Conservation (phyloP, 305 asterid genomes). For the Rubia occidens region DNA sequence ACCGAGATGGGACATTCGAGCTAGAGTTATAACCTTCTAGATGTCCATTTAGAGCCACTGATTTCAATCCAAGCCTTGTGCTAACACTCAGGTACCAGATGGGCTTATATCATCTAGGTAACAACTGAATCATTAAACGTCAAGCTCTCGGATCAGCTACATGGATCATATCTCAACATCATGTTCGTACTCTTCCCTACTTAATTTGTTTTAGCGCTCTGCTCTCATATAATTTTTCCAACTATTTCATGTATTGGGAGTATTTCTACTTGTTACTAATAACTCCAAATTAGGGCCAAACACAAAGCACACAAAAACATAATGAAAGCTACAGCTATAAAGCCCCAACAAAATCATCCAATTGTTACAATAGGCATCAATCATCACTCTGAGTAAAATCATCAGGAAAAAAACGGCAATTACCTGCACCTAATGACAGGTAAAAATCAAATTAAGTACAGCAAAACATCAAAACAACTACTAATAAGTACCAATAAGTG, state of each 20-base stretch:
- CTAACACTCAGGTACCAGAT: not conserved
- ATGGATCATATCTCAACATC: too few relatives aligned
- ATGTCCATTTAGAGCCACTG: not conserved
- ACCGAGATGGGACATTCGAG: not conserved
- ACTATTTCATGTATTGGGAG: not conserved
- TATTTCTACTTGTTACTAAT: not conserved
- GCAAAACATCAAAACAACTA: not conserved
- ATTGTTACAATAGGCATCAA: too few relatives aligned
- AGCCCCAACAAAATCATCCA: not conserved
- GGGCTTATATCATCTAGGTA: not conserved
- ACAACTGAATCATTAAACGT: not conserved
- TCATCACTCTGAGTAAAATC: too few relatives aligned
- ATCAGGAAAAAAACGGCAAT: too few relatives aligned
- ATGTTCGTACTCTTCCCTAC: not conserved
- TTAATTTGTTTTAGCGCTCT: not conserved
- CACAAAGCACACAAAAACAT: not conserved
- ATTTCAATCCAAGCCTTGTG: not conserved
- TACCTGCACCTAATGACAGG: not conserved
- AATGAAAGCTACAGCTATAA: not conserved
- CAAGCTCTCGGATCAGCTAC: not conserved
- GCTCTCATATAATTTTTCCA: not conserved
- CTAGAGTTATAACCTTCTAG: not conserved
- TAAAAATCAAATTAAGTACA: not conserved
- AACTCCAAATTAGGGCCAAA: not conserved
- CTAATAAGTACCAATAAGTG: conserved; percentile 51